Evolutionary conservation across 345 rosid species (phyloP), one percentile per base, ranked within the genome.

Genomic region (Jatropha curcas): DNA sequence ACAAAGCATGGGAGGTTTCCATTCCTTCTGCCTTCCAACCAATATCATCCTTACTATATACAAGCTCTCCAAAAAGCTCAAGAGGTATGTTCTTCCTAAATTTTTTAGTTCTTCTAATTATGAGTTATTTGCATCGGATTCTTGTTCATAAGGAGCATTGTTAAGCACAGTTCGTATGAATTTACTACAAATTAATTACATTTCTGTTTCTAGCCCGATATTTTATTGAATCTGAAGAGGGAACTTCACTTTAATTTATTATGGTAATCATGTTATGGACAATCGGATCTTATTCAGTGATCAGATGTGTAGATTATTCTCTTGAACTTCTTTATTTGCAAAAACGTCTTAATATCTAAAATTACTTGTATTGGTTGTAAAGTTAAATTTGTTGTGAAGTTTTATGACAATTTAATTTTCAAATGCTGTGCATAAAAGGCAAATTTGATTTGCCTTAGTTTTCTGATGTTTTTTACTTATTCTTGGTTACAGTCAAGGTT

Each of bases 1-100:
- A 86, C 74, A 70, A 87, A 82, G 65, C 84, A 83, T 65, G 97
- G 94, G 79, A 92, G 92, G 80, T 94, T 94, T 67, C 93, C 97
- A 3, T 94, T 94, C 84, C 92, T 94, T 74, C 80, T 84, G 51
- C 92, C 91, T 35, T 79, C 90, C 48, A 87, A 86, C 77, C 73
- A 81, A 73, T 90, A 87, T 79, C 86, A 90, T 81, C 79, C 86
- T 39, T 92, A 90, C 76, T 94, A 90, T 83, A 79, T 86, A 64
- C 79, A 81, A 75, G 89, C 77, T 75, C 90, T 92, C 71, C 84
- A 79, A 74, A 85, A 87, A 62, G 94, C 95, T 78, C 87, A 83
- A 79, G 89, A 92, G 95, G 98, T 88, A 63, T 4, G 73, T 67
- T 62, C 73, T 67, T 77, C 19, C 59, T 8, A 20, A 19, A 25